Conservation (phyloP, 805 yeast genomes). For the Cyberlindnera nakhonratchasimensis region DNA sequence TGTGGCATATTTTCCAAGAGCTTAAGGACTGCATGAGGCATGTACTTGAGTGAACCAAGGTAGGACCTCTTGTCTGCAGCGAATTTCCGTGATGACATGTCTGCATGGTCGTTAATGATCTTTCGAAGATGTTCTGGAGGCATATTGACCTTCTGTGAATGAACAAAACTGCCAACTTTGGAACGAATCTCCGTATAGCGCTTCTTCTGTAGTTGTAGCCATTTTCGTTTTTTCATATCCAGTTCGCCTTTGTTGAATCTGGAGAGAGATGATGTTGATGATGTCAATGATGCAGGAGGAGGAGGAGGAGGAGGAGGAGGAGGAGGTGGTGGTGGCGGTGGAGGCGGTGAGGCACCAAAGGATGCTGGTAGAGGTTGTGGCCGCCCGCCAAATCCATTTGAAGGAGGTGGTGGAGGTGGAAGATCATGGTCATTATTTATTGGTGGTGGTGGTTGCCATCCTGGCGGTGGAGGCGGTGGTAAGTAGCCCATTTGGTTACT, state of each 20-base stretch:
- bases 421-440: conserved; percentile 17
- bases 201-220: conserved; percentile 62
- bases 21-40: conserved; percentile 94
- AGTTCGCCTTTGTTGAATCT: conserved; percentile 30
- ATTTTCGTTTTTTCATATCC: conserved; percentile 45
- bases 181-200: conserved; percentile 41
- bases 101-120: conserved; percentile 79
- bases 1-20: conserved; percentile 95
- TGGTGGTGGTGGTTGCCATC: conserved; percentile 27
- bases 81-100: conserved; percentile 72
- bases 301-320: conserved; percentile 25
- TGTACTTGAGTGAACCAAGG: conserved; percentile 84
- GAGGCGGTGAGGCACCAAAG: conserved; percentile 8
- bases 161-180: conserved; percentile 44
- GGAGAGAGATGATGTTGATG: conserved; percentile 19
- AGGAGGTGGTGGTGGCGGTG: conserved; percentile 29
- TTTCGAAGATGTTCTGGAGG: conserved; percentile 92
- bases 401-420: conserved; percentile 28
- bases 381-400: conserved; percentile 13
- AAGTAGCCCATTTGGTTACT: conserved; percentile 1
- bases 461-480: conserved; percentile 38
- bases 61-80: conserved; percentile 84
- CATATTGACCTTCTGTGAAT: conserved; percentile 70
- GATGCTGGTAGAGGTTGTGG: conserved; percentile 23
- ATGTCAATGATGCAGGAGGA: conserved; percentile 35